Evolutionary conservation across 2,329 filamentous ascomycete species (phyloP), one percentile per base, ranked within the genome.

Genomic region (Drechslerella coelobrocha): DNA sequence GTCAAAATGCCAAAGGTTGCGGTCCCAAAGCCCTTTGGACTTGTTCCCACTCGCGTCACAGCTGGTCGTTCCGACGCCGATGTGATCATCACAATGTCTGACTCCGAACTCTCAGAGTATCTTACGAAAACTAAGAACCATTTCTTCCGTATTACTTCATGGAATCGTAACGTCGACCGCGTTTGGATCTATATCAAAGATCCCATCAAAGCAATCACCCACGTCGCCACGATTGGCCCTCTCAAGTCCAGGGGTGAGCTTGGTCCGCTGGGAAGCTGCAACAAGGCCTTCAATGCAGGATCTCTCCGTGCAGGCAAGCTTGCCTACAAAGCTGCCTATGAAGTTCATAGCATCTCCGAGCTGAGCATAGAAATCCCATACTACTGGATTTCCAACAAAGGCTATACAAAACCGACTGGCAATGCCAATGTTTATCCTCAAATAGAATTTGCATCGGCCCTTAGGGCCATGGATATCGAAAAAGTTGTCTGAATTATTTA

Each of bases 161-260:
- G 47, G 43, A 31, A 45, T 12, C 0, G 31, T 1, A 52, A 59
- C 26, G 53, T 66, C 24, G 10, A 7, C 1, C 34, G 55, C 2
- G 37, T 59, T 23, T 66, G 61, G 61, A 10, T 66, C 53, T 66
- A 66, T 27, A 26, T 59, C n/a, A 66, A 52, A 21, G 53, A 47
- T 24, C 53, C 53, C 0, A 27, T 66, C 23, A 66, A 66, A 27
- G n/a, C 21, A 17, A 19, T 66, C 34, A 66, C 61, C 5, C 54
- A 59, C 26, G 47, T 66, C 21, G 54, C 54, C 21, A 19, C 17
- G 12, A 27, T 66, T 12, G 61, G 61, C 7, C 45, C 45, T n/a
- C 14, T 59, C 34, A 59, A 48, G 21, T n/a, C 7, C 2, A 59
- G 48, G 10, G 54, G 61, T 4, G 53, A 59, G 29, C 45, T 66